phyloP scores from a whole-genome alignment of 306 rosid species.

The Pyrus bretschneideri region DNA sequence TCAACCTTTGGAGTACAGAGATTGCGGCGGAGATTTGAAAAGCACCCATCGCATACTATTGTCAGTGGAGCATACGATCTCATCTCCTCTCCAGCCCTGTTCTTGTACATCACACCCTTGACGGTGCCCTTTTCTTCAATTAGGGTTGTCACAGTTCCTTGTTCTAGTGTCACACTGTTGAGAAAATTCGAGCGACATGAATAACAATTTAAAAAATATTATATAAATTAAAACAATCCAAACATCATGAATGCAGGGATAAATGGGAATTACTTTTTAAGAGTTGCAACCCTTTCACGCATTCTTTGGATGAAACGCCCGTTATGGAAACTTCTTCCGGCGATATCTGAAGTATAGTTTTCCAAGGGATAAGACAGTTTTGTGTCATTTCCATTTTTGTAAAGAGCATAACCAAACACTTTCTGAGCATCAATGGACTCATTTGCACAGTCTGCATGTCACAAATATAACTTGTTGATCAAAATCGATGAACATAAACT shows the following conservation, averaged over 20 bases:
- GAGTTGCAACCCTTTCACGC: slow-evolving; percentile 58
- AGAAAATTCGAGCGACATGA: background rate
- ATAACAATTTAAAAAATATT: background rate
- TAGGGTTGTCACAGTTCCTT: slow-evolving; percentile 68
- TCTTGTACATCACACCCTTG: slow-evolving; percentile 65
- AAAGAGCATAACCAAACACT: slow-evolving; percentile 78
- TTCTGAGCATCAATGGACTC: slow-evolving; percentile 63
- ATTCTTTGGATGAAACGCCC: slow-evolving; percentile 77
- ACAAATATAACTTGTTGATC: slow-evolving; percentile 11
- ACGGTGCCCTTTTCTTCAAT: slow-evolving; percentile 60
- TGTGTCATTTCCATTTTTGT: slow-evolving; percentile 52
- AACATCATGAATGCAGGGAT: background rate
- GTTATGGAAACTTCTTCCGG: slow-evolving; percentile 77
- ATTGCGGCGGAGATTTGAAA: slow-evolving; percentile 69
- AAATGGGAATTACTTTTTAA: slow-evolving; percentile 43
- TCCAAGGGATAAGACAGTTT: slow-evolving; percentile 61
- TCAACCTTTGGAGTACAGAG: slow-evolving; percentile 75
- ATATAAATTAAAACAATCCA: background rate
- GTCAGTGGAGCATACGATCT: slow-evolving; percentile 66
- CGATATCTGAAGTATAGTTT: slow-evolving; percentile 31
- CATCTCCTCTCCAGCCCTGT: slow-evolving; percentile 53
- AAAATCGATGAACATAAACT: background rate
- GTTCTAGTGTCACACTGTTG: slow-evolving; percentile 68
- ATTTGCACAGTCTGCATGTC: slow-evolving; percentile 51
- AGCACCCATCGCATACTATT: slow-evolving; percentile 79